Evolutionary conservation across 2,329 filamentous ascomycete genomes (phyloP).

Genomic region (Epichloe bromicola): DNA sequence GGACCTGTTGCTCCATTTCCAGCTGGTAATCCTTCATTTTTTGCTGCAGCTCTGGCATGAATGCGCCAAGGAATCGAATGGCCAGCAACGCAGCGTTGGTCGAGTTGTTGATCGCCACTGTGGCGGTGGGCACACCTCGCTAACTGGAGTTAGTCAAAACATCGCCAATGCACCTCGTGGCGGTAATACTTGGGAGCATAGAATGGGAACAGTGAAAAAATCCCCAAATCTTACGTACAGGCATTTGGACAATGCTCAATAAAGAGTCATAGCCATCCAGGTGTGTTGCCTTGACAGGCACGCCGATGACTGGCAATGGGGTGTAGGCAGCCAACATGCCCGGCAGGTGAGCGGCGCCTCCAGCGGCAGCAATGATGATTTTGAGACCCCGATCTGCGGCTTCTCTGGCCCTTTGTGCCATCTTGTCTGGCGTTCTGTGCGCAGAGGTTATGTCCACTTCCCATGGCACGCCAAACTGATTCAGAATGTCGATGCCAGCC

Average conservation of each 20-base stretch:
- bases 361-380: constrained; percentile 64
- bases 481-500: constrained; percentile 52
- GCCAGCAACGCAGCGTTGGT: constrained; percentile 66
- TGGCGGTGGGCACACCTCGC: constrained; percentile 58
- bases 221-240: constrained; percentile 28
- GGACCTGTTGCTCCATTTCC: constrained; percentile 50
- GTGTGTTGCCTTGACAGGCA: constrained; percentile 62
- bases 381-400: constrained; percentile 54
- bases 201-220: neutral
- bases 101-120: constrained; percentile 69
- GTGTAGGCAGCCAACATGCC: constrained; percentile 66
- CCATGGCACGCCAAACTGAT: constrained; percentile 59
- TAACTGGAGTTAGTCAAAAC: constrained; percentile 11
- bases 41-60: constrained; percentile 40
- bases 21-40: constrained; percentile 47
- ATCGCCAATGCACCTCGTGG: constrained; percentile 13
- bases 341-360: constrained; percentile 59
- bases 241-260: constrained; percentile 68
- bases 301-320: constrained; percentile 60
- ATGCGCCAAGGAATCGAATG: constrained; percentile 50
- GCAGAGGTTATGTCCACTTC: constrained; percentile 67
- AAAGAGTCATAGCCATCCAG: constrained; percentile 61
- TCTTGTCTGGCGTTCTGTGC: constrained; percentile 58
- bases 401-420: constrained; percentile 52
- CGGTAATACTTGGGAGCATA: neutral